Percentiles rank a stretch among this genome's conserved stretches.
Conservation (phyloP, 2,329 filamentous ascomycete species). For the Cladorrhinum sp. region DNA sequence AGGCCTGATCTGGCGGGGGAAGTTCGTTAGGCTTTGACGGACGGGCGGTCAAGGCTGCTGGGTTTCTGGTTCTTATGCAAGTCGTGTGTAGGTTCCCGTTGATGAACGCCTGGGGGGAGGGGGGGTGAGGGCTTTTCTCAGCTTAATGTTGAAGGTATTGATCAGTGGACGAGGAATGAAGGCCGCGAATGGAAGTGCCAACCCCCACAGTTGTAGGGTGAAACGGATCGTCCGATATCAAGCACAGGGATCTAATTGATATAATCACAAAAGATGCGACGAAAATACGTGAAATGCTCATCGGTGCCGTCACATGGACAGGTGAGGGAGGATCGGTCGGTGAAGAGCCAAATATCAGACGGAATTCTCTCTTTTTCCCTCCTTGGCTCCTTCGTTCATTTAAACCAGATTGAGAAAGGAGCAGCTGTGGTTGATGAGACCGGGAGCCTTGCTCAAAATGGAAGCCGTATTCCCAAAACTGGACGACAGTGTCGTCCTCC, state of each 20-base stretch:
- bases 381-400: not conserved
- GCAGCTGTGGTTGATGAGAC: not conserved
- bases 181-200: too few species aligned
- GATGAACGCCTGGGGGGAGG: slow-evolving; percentile 1
- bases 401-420: not conserved
- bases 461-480: not conserved
- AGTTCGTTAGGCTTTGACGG: slow-evolving; percentile 1
- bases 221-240: too few species aligned
- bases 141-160: too few species aligned
- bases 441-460: slow-evolving; percentile 4
- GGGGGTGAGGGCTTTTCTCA: too few species aligned
- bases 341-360: too few species aligned
- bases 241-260: too few species aligned
- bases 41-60: slow-evolving; percentile 2
- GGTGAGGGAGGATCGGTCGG: too few species aligned
- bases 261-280: too few species aligned
- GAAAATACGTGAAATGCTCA: too few species aligned
- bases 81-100: slow-evolving; percentile 7
- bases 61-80: slow-evolving; percentile 3
- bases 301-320: too few species aligned
- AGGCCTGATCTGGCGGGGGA: not conserved
- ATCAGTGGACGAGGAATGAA: too few species aligned
- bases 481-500: not conserved
- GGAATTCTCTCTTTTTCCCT: not conserved
- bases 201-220: too few species aligned